Percentiles rank a stretch among this genome's conserved stretches.
These are phyloP conservation scores for Fusarium transvaalense DNA, from an alignment of 2,329 filamentous ascomycete species.

Conservation along the genomic window DNA sequence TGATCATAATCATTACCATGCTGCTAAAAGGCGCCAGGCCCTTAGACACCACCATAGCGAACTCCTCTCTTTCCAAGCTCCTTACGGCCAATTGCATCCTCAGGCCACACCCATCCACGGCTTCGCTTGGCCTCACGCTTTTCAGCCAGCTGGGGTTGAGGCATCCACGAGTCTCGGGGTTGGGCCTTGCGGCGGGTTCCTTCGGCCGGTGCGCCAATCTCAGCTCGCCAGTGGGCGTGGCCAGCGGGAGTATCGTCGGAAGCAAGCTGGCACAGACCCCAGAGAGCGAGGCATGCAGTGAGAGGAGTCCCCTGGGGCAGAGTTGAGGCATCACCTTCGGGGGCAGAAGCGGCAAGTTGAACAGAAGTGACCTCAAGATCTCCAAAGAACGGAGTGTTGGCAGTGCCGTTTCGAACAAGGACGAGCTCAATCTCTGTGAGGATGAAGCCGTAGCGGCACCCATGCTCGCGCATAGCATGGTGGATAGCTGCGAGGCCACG, in stretches of 20 bases:
- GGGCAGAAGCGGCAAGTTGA: slow-evolving; percentile 63
- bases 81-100: slow-evolving; percentile 78
- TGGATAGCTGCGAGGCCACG: slow-evolving; percentile 88
- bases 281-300: slow-evolving; percentile 80
- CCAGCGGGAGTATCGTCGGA: slow-evolving; percentile 66
- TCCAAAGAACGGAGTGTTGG: slow-evolving; percentile 84
- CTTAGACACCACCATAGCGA: slow-evolving; percentile 60
- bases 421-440: slow-evolving; percentile 96
- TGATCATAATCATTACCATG: slow-evolving; percentile 25
- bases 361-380: slow-evolving; percentile 80
- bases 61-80: slow-evolving; percentile 77
- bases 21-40: slow-evolving; percentile 23
- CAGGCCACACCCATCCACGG: slow-evolving; percentile 80
- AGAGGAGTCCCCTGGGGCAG: slow-evolving; percentile 61
- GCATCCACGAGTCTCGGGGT: slow-evolving; percentile 81
- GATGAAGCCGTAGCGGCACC: slow-evolving; percentile 94
- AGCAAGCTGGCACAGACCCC: slow-evolving; percentile 81
- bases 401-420: slow-evolving; percentile 83
- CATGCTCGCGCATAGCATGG: slow-evolving; percentile 91
- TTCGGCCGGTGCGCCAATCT: slow-evolving; percentile 81
- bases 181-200: slow-evolving; percentile 77
- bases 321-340: slow-evolving; percentile 48
- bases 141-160: slow-evolving; percentile 77
- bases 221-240: slow-evolving; percentile 73
- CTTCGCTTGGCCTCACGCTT: slow-evolving; percentile 81